Conservation (phyloP, 2,329 filamentous ascomycete species). For the Pseudogymnoascus sp. region DNA sequence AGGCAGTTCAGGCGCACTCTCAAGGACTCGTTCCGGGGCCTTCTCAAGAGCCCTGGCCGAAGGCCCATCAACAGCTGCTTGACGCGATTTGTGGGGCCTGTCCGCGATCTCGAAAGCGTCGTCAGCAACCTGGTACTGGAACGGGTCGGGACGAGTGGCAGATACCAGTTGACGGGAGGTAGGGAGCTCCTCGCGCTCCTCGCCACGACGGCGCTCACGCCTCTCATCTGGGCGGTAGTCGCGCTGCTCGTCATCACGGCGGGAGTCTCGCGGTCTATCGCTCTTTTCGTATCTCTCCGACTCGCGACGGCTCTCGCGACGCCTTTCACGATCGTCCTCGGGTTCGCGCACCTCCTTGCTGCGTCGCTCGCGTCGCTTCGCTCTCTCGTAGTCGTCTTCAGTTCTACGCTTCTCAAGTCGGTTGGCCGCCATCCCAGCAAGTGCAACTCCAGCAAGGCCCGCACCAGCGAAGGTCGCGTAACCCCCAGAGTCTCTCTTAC, state of each 20-base stretch:
- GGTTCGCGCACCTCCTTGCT: slow-evolving; percentile 18
- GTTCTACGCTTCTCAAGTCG: slow-evolving; percentile 24
- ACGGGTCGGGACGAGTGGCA: background rate
- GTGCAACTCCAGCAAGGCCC: slow-evolving; percentile 36
- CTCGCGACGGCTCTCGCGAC: background rate
- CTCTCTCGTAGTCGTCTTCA: slow-evolving; percentile 25
- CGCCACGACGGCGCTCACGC: slow-evolving; percentile 15
- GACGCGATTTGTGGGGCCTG: slow-evolving; percentile 1
- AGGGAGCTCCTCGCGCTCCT: slow-evolving; percentile 18
- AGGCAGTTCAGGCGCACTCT: background rate
- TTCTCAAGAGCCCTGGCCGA: slow-evolving; percentile 16
- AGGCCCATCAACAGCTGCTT: slow-evolving; percentile 9
- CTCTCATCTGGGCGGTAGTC: slow-evolving; percentile 12
- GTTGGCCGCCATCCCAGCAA: slow-evolving; percentile 38
- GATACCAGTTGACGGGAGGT: background rate
- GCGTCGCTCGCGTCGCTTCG: slow-evolving; percentile 25
- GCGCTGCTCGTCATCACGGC: slow-evolving; percentile 15
- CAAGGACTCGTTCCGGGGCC: slow-evolving; percentile 13
- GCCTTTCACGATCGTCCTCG: background rate
- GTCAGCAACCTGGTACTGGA: slow-evolving; percentile 3
- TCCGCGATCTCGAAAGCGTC: slow-evolving; percentile 3
- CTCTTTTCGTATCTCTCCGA: slow-evolving; percentile 2
- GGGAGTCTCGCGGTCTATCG: slow-evolving; percentile 9
- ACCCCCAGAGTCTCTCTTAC: slow-evolving; percentile 20
- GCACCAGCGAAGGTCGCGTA: slow-evolving; percentile 20